These are phyloP conservation scores for Colletotrichum liriopes DNA, from an alignment of 2,329 filamentous ascomycete genomes.

Conservation along the genomic window DNA sequence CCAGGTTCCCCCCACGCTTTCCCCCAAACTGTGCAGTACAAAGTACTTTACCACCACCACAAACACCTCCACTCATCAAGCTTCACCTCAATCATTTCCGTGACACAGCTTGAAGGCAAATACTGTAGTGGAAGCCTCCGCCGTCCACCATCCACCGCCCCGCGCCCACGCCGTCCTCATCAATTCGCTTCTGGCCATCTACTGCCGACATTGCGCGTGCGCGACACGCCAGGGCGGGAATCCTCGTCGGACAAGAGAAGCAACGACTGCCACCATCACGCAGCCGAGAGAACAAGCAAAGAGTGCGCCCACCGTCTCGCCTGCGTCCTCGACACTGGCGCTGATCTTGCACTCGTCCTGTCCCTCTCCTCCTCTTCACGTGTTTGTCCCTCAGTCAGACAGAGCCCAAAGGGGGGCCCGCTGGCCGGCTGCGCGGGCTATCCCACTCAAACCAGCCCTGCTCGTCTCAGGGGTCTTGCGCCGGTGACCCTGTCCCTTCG, in stretches of 20 bases:
- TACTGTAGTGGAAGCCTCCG: background rate
- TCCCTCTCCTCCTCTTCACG: conserved; percentile 33
- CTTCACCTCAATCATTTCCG: conserved; percentile 39
- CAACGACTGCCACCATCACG: background rate
- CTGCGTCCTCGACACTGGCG: background rate
- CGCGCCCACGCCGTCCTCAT: background rate
- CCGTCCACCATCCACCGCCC: background rate
- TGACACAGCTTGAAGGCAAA: conserved; percentile 33
- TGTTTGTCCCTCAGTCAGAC: conserved; percentile 28
- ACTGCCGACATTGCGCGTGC: background rate
- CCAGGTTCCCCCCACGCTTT: conserved; percentile 40
- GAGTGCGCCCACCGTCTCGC: background rate
- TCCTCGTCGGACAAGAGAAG: background rate
- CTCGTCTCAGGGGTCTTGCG: conserved; percentile 25
- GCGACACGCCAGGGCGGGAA: background rate
- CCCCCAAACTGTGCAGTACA: background rate
- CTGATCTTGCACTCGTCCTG: conserved; percentile 25
- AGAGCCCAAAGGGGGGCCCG: background rate
- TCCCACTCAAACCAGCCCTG: conserved; percentile 33
- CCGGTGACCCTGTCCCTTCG: conserved; percentile 23
- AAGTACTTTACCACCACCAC: background rate
- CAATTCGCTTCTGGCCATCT: conserved; percentile 5
- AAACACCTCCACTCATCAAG: conserved; percentile 32
- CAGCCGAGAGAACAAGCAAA: conserved; percentile 2
- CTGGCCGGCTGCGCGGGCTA: conserved; percentile 8